Percentiles rank a stretch among this genome's conserved stretches.
Evolutionary conservation across 169 alveolate species (phyloP).

Genomic region (Plasmodium gaboni): DNA sequence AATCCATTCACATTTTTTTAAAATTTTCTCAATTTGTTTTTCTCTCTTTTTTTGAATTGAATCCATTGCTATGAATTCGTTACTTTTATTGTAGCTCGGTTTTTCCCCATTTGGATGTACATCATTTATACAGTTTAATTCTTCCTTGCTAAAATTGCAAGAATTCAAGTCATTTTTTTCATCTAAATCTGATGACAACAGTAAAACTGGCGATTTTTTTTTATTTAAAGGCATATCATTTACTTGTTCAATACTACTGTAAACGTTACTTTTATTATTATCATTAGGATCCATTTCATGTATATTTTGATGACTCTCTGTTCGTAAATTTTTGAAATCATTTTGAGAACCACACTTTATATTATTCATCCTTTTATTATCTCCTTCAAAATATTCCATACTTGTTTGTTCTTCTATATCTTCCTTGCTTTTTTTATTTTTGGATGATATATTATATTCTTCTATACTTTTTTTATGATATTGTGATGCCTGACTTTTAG

Average conservation of each 20-base stretch:
- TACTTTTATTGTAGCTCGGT: conserved; percentile 18
- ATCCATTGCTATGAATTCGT: conserved; percentile 32
- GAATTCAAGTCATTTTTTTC: conserved; percentile 34
- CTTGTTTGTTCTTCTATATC: conserved; percentile 31
- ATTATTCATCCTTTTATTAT: conserved; percentile 12
- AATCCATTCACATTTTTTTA: conserved; percentile 77
- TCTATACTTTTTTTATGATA: conserved; percentile 28
- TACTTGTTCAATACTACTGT: not conserved
- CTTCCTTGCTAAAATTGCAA: conserved; percentile 27
- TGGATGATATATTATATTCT: conserved; percentile 18
- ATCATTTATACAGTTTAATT: conserved; percentile 26
- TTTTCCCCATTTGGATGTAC: conserved; percentile 25
- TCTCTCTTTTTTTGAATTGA: conserved; percentile 59
- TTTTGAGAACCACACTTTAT: not conserved
- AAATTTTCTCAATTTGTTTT: conserved; percentile 65
- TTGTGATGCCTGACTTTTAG: conserved; percentile 61
- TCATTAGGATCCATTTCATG: not conserved
- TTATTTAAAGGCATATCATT: not conserved
- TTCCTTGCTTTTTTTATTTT: conserved; percentile 17
- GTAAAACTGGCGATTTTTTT: no score
- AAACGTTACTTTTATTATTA: not conserved
- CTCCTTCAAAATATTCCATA: conserved; percentile 33
- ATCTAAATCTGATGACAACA: not conserved
- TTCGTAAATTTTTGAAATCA: conserved; percentile 5
- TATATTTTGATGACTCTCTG: not conserved